phyloP scores from a whole-genome alignment of 805 yeast species.

The Spathaspora arborariae region DNA sequence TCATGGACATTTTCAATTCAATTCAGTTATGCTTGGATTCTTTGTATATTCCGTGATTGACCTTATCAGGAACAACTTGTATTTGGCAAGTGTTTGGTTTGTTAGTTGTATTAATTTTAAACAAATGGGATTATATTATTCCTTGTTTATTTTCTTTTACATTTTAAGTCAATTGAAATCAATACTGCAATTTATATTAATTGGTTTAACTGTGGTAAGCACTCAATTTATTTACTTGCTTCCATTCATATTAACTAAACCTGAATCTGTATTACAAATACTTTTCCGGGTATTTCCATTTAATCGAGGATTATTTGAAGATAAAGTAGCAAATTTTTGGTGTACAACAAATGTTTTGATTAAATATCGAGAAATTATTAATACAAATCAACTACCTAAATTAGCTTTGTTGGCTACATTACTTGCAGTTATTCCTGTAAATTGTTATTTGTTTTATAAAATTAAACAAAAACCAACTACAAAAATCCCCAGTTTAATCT shows the following conservation, averaged over 20 bases:
- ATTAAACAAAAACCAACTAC: conserved; percentile 12
- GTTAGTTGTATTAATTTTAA: conserved; percentile 78
- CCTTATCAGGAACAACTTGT: conserved; percentile 58
- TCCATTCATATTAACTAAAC: conserved; percentile 53
- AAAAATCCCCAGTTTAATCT: conserved; percentile 26
- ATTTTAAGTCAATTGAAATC: conserved; percentile 51
- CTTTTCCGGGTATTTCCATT: conserved; percentile 81
- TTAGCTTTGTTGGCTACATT: conserved; percentile 55
- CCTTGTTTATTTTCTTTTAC: conserved; percentile 83
- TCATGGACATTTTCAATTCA: conserved; percentile 97
- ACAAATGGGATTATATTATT: conserved; percentile 92
- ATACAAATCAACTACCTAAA: conserved; percentile 54
- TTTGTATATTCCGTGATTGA: conserved; percentile 65
- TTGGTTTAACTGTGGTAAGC: conserved; percentile 60
- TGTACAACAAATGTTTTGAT: conserved; percentile 81
- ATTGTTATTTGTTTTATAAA: conserved; percentile 34
- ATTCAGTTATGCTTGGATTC: conserved; percentile 90
- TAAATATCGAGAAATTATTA: conserved; percentile 60
- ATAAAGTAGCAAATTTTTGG: conserved; percentile 97
- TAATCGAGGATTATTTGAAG: conserved; percentile 90
- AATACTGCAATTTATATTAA: conserved; percentile 51
- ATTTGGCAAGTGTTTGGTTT: conserved; percentile 72
- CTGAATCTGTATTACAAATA: conserved; percentile 43
- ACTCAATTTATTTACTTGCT: conserved; percentile 49
- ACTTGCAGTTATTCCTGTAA: conserved; percentile 28